These are phyloP conservation scores for Claviceps cyperi DNA, from an alignment of 2,329 filamentous ascomycete species.

Conservation along the genomic window DNA sequence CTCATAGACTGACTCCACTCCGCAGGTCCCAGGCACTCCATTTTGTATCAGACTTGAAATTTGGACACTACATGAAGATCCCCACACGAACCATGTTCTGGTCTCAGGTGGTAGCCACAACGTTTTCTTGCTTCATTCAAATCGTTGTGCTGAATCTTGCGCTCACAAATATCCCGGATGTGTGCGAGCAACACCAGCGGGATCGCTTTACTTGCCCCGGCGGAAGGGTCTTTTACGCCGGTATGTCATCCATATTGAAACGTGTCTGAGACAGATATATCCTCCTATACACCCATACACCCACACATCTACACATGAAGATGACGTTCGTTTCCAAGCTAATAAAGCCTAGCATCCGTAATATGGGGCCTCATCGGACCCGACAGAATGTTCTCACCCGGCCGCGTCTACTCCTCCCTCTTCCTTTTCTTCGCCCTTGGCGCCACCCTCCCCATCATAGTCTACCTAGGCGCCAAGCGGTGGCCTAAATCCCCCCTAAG, in stretches of 20 bases:
- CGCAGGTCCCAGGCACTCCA: conserved; percentile 42
- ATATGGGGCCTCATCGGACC: conserved; percentile 56
- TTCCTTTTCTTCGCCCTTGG: conserved; percentile 46
- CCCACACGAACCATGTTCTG: conserved; percentile 53
- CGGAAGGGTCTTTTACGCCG: conserved; percentile 48
- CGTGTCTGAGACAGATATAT: not conserved
- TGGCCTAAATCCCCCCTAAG: conserved; percentile 35
- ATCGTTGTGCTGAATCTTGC: conserved; percentile 49
- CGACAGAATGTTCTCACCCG: conserved; percentile 47
- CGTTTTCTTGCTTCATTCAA: conserved; percentile 52
- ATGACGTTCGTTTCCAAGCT: not conserved
- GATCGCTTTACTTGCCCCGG: conserved; percentile 50
- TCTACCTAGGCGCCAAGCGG: conserved; percentile 34
- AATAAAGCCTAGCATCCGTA: conserved; percentile 34
- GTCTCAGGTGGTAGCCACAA: conserved; percentile 50
- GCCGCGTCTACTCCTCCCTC: conserved; percentile 45
- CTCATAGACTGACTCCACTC: conserved; percentile 3
- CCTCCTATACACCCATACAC: not conserved
- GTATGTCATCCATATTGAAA: conserved; percentile 17
- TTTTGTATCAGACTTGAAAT: conserved; percentile 53
- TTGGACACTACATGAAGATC: conserved; percentile 61
- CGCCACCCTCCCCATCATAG: conserved; percentile 34
- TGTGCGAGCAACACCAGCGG: conserved; percentile 44
- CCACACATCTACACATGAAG: not conserved
- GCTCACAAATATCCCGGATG: conserved; percentile 43